These are phyloP conservation scores for Raffaelea albimanens DNA, from an alignment of 2,329 filamentous ascomycete genomes.

Conservation along the genomic window DNA sequence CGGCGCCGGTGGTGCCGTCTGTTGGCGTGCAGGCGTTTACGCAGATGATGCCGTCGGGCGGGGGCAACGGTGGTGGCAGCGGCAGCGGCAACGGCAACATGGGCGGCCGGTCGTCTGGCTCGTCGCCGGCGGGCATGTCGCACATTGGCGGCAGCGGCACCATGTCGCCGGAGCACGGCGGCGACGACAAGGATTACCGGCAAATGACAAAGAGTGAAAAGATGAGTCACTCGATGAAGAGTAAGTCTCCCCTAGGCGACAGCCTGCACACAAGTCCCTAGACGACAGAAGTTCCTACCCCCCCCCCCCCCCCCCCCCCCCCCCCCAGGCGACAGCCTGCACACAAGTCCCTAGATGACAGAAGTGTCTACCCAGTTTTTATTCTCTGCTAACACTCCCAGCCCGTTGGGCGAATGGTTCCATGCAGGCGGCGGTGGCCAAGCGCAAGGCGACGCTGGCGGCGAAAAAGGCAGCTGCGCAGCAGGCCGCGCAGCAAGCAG, in stretches of 20 bases:
- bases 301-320: too few species aligned
- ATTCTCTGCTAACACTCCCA: slow-evolving; percentile 16
- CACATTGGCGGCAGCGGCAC: neutral
- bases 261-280: too few species aligned
- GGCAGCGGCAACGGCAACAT: neutral
- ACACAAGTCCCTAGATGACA: too few species aligned
- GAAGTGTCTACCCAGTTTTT: neutral
- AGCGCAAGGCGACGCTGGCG: slow-evolving; percentile 49
- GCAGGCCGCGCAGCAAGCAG: slow-evolving; percentile 11
- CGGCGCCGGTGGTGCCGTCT: slow-evolving; percentile 9
- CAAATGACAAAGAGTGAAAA: slow-evolving; percentile 57
- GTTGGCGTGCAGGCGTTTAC: slow-evolving; percentile 12
- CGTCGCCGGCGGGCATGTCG: neutral
- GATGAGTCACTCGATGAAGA: slow-evolving; percentile 58
- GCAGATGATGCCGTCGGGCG: slow-evolving; percentile 11
- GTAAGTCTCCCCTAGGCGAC: slow-evolving; percentile 34
- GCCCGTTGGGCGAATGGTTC: slow-evolving; percentile 52
- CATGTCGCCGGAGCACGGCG: slow-evolving; percentile 19
- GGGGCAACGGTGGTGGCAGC: neutral
- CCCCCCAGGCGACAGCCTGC: too few species aligned
- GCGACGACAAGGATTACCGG: slow-evolving; percentile 44
- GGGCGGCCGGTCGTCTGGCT: neutral
- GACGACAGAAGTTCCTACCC: too few species aligned
- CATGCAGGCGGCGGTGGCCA: slow-evolving; percentile 51
- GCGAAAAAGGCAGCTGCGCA: slow-evolving; percentile 37